These are phyloP conservation scores for Massariosphaeria phaeospora DNA, from an alignment of 495 filamentous ascomycete genomes.

Conservation along the genomic window DNA sequence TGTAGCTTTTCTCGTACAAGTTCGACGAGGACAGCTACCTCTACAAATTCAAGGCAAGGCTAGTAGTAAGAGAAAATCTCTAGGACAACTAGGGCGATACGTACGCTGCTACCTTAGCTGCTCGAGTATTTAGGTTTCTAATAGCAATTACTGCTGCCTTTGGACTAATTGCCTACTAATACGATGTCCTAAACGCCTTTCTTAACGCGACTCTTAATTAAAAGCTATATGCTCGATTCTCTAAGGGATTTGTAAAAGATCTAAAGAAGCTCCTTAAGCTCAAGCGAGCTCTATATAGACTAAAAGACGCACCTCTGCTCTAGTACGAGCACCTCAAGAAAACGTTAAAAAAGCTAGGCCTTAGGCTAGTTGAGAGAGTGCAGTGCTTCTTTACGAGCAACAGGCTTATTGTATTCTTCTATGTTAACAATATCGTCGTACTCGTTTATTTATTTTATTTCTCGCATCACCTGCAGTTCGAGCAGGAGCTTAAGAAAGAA, in stretches of 20 bases:
- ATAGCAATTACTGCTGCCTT: slow-evolving; percentile 12
- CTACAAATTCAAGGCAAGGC: slow-evolving; percentile 13
- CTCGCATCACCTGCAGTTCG: background rate
- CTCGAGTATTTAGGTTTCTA: slow-evolving; percentile 5
- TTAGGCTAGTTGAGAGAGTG: background rate
- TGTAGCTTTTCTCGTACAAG: slow-evolving; percentile 27
- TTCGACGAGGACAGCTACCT: slow-evolving; percentile 21
- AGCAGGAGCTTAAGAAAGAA: background rate
- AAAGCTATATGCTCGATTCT: background rate
- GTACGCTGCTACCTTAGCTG: slow-evolving; percentile 13
- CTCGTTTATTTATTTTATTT: slow-evolving; percentile 1
- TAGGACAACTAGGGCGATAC: slow-evolving; percentile 3
- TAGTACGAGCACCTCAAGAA: slow-evolving; percentile 14
- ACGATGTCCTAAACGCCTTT: slow-evolving; percentile 10
- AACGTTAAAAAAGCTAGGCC: slow-evolving; percentile 7
- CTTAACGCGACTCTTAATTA: background rate
- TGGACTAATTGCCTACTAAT: slow-evolving; percentile 1
- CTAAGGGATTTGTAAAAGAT: slow-evolving; percentile 4
- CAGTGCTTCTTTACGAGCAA: slow-evolving; percentile 6
- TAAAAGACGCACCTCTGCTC: slow-evolving; percentile 13
- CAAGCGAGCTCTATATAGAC: slow-evolving; percentile 10
- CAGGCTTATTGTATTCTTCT: slow-evolving; percentile 20
- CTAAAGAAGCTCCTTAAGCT: slow-evolving; percentile 1
- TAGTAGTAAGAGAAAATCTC: slow-evolving; percentile 15
- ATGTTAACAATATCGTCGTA: slow-evolving; percentile 19